Percentiles rank a stretch among this genome's conserved stretches.
Conservation (phyloP, 2,329 filamentous ascomycete species). For the Neophaeococcomyces aloes region DNA sequence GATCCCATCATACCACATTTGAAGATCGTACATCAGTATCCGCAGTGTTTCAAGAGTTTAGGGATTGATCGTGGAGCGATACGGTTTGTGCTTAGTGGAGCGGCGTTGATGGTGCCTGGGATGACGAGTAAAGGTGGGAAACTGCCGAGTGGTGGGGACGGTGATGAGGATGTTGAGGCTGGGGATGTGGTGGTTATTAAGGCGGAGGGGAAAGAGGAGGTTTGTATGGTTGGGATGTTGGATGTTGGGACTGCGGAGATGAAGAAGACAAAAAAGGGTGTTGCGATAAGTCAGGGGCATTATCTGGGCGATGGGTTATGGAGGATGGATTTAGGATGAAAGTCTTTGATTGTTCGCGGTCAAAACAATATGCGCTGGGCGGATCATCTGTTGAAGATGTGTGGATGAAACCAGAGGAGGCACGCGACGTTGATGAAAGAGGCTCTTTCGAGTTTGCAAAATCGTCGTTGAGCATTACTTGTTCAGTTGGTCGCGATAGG, state of each 20-base stretch:
- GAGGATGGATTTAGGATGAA: slow-evolving; percentile 54
- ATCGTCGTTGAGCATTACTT: too few relatives aligned
- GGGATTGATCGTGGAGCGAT: slow-evolving; percentile 94
- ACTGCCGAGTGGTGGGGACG: slow-evolving; percentile 48
- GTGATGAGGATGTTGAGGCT: slow-evolving; percentile 56
- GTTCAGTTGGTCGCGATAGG: too few relatives aligned
- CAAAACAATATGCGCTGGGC: too few relatives aligned
- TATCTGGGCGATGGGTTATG: slow-evolving; percentile 90
- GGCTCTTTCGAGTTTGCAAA: too few relatives aligned
- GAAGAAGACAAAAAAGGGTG: slow-evolving; percentile 87
- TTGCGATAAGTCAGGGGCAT: slow-evolving; percentile 87
- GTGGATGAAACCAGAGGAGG: too few relatives aligned
- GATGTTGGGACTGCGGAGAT: slow-evolving; percentile 82
- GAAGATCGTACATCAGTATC: slow-evolving; percentile 79
- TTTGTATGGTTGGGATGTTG: slow-evolving; percentile 76
- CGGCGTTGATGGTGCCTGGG: slow-evolving; percentile 91
- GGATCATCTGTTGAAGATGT: too few relatives aligned
- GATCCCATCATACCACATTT: slow-evolving; percentile 78
- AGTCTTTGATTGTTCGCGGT: too few relatives aligned
- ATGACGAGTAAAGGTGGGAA: slow-evolving; percentile 74
- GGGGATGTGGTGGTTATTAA: slow-evolving; percentile 79
- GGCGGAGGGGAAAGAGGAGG: slow-evolving; percentile 88
- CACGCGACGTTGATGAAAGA: too few relatives aligned
- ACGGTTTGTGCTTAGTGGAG: slow-evolving; percentile 86
- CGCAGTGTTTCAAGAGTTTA: slow-evolving; percentile 68